These are phyloP conservation scores for Xeromyces bisporus DNA, from an alignment of 495 filamentous ascomycete genomes.

Conservation along the genomic window DNA sequence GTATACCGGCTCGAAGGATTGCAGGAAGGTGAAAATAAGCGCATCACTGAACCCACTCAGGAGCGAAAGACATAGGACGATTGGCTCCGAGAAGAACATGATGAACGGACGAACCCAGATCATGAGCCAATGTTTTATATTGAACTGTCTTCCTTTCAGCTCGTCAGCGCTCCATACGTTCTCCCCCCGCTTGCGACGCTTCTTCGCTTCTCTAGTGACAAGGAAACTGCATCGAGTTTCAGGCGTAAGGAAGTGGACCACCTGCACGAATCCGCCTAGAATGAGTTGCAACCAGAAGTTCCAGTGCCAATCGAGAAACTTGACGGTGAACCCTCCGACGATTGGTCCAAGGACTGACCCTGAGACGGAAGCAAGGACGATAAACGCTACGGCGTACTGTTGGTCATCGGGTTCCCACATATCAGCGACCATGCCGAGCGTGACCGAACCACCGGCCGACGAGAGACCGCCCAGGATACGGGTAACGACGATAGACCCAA, in stretches of 20 bases:
- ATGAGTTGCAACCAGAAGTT: slow-evolving; percentile 59
- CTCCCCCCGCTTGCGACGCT: slow-evolving; percentile 33
- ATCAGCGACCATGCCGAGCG: slow-evolving; percentile 56
- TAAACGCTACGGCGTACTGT: slow-evolving; percentile 39
- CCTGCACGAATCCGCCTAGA: slow-evolving; percentile 42
- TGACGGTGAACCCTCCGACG: slow-evolving; percentile 52
- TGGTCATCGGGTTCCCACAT: slow-evolving; percentile 51
- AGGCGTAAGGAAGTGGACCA: slow-evolving; percentile 45
- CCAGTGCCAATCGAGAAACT: slow-evolving; percentile 46
- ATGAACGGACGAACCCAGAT: slow-evolving; percentile 50
- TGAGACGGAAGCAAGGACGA: slow-evolving; percentile 55
- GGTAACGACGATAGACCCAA: slow-evolving; percentile 38
- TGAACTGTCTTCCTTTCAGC: slow-evolving; percentile 26
- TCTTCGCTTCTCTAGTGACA: slow-evolving; percentile 42
- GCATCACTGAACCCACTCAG: slow-evolving; percentile 58
- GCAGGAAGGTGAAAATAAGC: slow-evolving; percentile 55
- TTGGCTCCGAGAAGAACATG: slow-evolving; percentile 56
- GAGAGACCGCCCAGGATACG: slow-evolving; percentile 47
- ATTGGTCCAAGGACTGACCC: slow-evolving; percentile 56
- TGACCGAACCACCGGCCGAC: slow-evolving; percentile 57
- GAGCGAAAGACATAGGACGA: slow-evolving; percentile 46
- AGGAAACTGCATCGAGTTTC: slow-evolving; percentile 48
- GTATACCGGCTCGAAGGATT: slow-evolving; percentile 43
- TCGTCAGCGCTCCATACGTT: slow-evolving; percentile 41
- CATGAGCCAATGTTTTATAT: slow-evolving; percentile 27